A percentile compares a stretch with the other conserved stretches of the same genome.
Evolutionary conservation across 768 basidiomycete species (phyloP).

Genomic region (Mycena venus): DNA sequence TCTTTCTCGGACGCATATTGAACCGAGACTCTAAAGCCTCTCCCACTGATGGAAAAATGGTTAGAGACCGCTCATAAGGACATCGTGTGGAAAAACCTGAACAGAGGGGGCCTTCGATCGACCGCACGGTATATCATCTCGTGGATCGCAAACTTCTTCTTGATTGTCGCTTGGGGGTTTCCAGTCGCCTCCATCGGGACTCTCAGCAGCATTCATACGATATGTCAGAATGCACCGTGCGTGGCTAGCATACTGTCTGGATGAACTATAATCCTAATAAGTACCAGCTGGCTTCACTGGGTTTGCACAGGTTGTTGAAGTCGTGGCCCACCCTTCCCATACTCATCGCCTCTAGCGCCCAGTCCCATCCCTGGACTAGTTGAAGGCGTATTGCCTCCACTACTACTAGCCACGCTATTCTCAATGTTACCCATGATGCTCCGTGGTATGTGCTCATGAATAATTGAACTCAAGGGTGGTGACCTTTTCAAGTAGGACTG

Average conservation of each 20-base stretch:
- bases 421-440: constrained; percentile 71
- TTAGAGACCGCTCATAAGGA: constrained; percentile 69
- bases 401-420: constrained; percentile 73
- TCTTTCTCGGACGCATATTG: constrained; percentile 22
- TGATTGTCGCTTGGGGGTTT: constrained; percentile 76
- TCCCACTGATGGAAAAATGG: constrained; percentile 71
- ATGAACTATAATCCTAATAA: background rate
- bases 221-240: constrained; percentile 62
- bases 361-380: constrained; percentile 63
- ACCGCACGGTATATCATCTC: constrained; percentile 66
- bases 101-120: constrained; percentile 65
- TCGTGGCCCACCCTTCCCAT: background rate
- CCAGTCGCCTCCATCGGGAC: constrained; percentile 77
- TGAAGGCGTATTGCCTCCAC: constrained; percentile 76
- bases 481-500: constrained; percentile 39
- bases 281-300: constrained; percentile 71
- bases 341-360: constrained; percentile 43
- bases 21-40: constrained; percentile 54
- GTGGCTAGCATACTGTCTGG: constrained; percentile 31
- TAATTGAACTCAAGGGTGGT: background rate
- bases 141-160: constrained; percentile 67
- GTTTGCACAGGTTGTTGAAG: constrained; percentile 54
- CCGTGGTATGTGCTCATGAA: constrained; percentile 56
- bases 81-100: constrained; percentile 70
- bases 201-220: constrained; percentile 68